These are phyloP conservation scores for Clonostachys sp. DNA, from an alignment of 2,329 filamentous ascomycete genomes.

Conservation along the genomic window DNA sequence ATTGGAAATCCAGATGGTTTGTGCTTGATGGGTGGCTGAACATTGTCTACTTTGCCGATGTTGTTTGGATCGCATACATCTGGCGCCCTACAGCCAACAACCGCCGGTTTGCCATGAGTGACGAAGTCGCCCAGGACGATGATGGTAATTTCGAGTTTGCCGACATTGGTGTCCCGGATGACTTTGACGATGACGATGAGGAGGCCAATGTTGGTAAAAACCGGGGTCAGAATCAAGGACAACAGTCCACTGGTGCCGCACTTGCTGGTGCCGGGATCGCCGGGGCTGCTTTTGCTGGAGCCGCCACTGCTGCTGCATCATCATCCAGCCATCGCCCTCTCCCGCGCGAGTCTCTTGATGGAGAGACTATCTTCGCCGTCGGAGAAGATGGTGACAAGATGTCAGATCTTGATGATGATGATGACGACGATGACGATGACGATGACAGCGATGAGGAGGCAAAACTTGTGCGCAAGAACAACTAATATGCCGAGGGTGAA, in stretches of 20 bases:
- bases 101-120: conserved; percentile 95
- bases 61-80: conserved; percentile 88
- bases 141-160: conserved; percentile 93
- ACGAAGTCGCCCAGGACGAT: conserved; percentile 97
- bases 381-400: conserved; percentile 81
- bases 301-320: not conserved
- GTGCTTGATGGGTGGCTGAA: conserved; percentile 97
- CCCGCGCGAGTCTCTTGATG: conserved; percentile 61
- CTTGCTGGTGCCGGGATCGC: too few relatives aligned
- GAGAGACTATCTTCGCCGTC: conserved; percentile 94
- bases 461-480: conserved; percentile 35
- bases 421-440: conserved; percentile 56
- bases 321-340: conserved; percentile 19
- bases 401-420: conserved; percentile 62
- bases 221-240: conserved; percentile 1
- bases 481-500: not conserved
- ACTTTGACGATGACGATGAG: conserved; percentile 56
- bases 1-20: conserved; percentile 98
- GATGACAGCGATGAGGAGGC: conserved; percentile 35
- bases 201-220: conserved; percentile 31
- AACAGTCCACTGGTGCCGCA: conserved; percentile 1
- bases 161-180: conserved; percentile 74
- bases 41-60: conserved; percentile 90
- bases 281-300: not conserved
- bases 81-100: conserved; percentile 98